A percentile compares a stretch with the other conserved stretches of the same genome.
phyloP scores from a whole-genome alignment of 1,139 yeast species.

The Hyphopichia burtonii region DNA sequence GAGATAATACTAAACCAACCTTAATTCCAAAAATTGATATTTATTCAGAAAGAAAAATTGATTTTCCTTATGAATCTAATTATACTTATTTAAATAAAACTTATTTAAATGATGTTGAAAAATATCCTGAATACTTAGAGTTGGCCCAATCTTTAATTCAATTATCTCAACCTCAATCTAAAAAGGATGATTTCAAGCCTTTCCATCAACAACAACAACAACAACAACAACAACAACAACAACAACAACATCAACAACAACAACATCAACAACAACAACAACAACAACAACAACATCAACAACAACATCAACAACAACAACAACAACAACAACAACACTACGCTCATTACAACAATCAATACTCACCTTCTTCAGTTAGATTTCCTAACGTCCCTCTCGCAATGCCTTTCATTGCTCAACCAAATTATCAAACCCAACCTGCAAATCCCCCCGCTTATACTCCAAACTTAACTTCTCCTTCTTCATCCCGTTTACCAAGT shows the following conservation, averaged over 20 bases:
- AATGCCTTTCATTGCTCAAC: slow-evolving; percentile 4
- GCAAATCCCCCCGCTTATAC: slow-evolving; percentile 7
- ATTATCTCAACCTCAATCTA: slow-evolving; percentile 25
- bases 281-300: too few species aligned
- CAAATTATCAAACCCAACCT: not conserved
- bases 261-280: too few species aligned
- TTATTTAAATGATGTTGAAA: slow-evolving; percentile 44
- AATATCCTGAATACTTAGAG: slow-evolving; percentile 49
- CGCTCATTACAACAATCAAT: not conserved
- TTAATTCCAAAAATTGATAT: slow-evolving; percentile 22
- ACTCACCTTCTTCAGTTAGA: not conserved
- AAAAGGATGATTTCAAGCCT: slow-evolving; percentile 2
- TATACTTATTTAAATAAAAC: slow-evolving; percentile 51
- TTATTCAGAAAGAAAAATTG: slow-evolving; percentile 36
- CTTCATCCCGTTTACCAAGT: slow-evolving; percentile 11
- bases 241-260: slow-evolving; percentile 3
- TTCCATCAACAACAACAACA: slow-evolving; percentile 1
- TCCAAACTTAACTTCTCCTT: slow-evolving; percentile 11
- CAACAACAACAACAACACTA: slow-evolving; percentile 5
- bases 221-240: slow-evolving; percentile 3
- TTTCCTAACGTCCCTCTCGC: slow-evolving; percentile 7
- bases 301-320: too few species aligned
- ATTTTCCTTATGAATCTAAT: slow-evolving; percentile 56
- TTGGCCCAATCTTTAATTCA: slow-evolving; percentile 45
- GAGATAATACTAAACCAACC: slow-evolving; percentile 18